Evolutionary conservation across 768 basidiomycete species (phyloP).

Genomic region (Xanthoconium stramineum): DNA sequence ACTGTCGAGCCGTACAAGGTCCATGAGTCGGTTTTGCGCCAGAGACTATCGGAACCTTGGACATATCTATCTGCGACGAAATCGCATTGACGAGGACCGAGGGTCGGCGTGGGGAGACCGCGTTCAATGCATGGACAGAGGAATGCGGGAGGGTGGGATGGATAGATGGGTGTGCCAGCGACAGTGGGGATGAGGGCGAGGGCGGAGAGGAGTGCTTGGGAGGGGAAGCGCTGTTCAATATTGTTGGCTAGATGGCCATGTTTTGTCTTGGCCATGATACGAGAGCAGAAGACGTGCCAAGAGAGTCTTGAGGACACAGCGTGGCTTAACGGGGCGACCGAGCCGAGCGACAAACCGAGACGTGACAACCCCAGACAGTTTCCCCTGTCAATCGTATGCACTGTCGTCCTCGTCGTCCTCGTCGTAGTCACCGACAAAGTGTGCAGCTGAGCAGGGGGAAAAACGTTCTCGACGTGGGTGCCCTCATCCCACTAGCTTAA

Average conservation of each 20-base stretch:
- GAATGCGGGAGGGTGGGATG: constrained; percentile 49
- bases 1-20: constrained; percentile 71
- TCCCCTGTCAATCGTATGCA: too few species aligned
- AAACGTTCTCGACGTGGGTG: not conserved
- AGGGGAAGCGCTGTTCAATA: constrained; percentile 35
- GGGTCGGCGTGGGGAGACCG: not conserved
- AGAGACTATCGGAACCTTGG: constrained; percentile 50
- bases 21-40: constrained; percentile 55
- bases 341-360: constrained; percentile 2
- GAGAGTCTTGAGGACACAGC: constrained; percentile 33
- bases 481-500: not conserved
- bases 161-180: constrained; percentile 45
- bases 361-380: not conserved
- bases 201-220: constrained; percentile 49
- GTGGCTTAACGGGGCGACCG: constrained; percentile 28
- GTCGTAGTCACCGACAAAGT: too few species aligned
- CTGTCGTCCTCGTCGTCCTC: too few species aligned
- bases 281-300: constrained; percentile 37
- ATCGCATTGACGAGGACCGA: not conserved
- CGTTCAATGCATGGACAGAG: constrained; percentile 51
- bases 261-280: constrained; percentile 55
- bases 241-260: constrained; percentile 23
- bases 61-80: constrained; percentile 55
- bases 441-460: not conserved
- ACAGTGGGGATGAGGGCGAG: constrained; percentile 52